phyloP scores from a whole-genome alignment of 2,329 filamentous ascomycete species.

The Stachybotrys elegans region DNA sequence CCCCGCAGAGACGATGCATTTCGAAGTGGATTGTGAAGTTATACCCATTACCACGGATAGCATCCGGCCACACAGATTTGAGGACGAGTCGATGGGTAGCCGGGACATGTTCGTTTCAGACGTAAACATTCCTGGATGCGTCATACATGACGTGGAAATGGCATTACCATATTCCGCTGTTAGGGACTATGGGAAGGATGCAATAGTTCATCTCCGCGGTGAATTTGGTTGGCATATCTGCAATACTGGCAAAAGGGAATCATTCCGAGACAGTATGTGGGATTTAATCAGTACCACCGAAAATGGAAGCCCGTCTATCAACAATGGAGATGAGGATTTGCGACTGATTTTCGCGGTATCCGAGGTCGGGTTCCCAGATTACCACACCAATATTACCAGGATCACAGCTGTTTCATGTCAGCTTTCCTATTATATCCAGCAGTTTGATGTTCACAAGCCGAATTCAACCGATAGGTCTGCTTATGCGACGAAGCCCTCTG shows the following conservation, averaged over 20 bases:
- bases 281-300: not conserved
- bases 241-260: too few species aligned
- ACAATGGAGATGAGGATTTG: not conserved
- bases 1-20: conserved; percentile 14
- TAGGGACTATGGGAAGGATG: too few species aligned
- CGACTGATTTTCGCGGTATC: not conserved
- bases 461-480: not conserved
- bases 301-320: not conserved
- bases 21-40: conserved; percentile 17
- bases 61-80: not conserved
- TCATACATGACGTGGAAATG: not conserved
- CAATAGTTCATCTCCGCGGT: too few species aligned
- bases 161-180: not conserved
- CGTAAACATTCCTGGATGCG: not conserved
- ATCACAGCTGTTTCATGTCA: not conserved
- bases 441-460: not conserved
- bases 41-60: conserved; percentile 15
- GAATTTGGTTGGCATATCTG: too few species aligned
- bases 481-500: not conserved
- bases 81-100: not conserved
- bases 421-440: not conserved
- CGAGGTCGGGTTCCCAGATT: not conserved
- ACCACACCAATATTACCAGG: not conserved
- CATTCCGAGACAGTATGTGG: not conserved
- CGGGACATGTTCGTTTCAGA: not conserved